Evolutionary conservation across 2,329 filamentous ascomycete genomes (phyloP).

Genomic region (Fusarium nematophilum): DNA sequence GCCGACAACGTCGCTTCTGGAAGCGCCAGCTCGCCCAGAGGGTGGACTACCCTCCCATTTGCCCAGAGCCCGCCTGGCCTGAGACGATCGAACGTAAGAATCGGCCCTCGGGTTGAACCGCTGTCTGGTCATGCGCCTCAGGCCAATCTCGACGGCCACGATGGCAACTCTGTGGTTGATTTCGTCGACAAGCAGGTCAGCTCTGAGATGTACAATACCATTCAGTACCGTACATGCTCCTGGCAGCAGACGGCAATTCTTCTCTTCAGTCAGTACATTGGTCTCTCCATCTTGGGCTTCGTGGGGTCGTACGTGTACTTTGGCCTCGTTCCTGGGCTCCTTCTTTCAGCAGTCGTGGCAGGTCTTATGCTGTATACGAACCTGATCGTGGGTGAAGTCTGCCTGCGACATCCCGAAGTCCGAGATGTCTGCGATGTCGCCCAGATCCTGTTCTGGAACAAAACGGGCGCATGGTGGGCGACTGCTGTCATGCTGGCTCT

Average conservation of each 20-base stretch:
- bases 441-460: slow-evolving; percentile 89
- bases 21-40: slow-evolving; percentile 12
- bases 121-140: slow-evolving; percentile 49
- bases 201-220: slow-evolving; percentile 78
- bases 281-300: slow-evolving; percentile 91
- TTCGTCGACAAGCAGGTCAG: slow-evolving; percentile 74
- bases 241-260: slow-evolving; percentile 95
- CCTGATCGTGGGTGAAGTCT: slow-evolving; percentile 78
- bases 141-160: slow-evolving; percentile 52
- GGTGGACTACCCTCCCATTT: slow-evolving; percentile 43
- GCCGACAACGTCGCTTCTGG: slow-evolving; percentile 21
- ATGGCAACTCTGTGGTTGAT: slow-evolving; percentile 56
- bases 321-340: slow-evolving; percentile 84
- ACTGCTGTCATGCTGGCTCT: slow-evolving; percentile 88
- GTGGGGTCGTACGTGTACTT: slow-evolving; percentile 91
- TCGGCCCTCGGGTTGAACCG: slow-evolving; percentile 65
- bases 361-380: slow-evolving; percentile 82
- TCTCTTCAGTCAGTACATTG: slow-evolving; percentile 95
- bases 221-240: slow-evolving; percentile 91
- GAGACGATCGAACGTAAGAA: slow-evolving; percentile 52
- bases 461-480: slow-evolving; percentile 75
- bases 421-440: slow-evolving; percentile 93
- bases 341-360: slow-evolving; percentile 83
- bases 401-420: slow-evolving; percentile 87
- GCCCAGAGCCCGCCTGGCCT: too few relatives aligned